Conservation (phyloP, 441 rosid species). For the Lepidium campestre region DNA sequence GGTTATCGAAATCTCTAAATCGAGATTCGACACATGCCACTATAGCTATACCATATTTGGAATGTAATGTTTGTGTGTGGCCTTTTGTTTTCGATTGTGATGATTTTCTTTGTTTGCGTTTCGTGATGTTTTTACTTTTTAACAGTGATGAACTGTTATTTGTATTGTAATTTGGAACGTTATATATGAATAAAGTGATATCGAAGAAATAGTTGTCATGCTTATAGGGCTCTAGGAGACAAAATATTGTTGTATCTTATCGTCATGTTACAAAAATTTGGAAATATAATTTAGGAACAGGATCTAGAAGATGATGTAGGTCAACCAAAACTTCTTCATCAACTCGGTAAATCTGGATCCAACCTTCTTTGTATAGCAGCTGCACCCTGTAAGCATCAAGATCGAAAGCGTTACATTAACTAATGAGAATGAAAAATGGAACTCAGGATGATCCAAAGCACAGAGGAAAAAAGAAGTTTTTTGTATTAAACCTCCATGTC, state of each 20-base stretch:
- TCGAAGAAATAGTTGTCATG: background rate
- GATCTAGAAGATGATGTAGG: background rate
- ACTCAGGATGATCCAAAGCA: background rate
- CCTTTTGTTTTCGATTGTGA: background rate
- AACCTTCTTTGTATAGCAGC: slow-evolving; percentile 88
- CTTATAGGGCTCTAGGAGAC: background rate
- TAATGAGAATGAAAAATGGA: background rate
- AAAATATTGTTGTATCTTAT: background rate
- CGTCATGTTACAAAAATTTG: background rate
- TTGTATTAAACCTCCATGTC: slow-evolving; percentile 59
- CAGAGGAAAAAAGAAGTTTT: background rate
- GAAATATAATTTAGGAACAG: background rate
- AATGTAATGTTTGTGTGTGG: background rate
- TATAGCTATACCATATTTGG: background rate
- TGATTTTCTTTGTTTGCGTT: background rate
- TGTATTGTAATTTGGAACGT: background rate
- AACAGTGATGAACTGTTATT: background rate
- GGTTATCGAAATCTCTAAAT: slow-evolving; percentile 28
- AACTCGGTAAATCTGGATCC: slow-evolving; percentile 90
- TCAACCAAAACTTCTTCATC: slow-evolving; percentile 16
- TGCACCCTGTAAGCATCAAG: slow-evolving; percentile 51
- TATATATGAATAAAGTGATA: background rate
- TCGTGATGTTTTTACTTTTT: background rate
- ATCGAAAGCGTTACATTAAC: background rate
- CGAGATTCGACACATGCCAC: background rate